A percentile compares a stretch with the other conserved stretches of the same genome.
Evolutionary conservation across 805 yeast genomes (phyloP).

Genomic region (baker's yeast (Saccharomyces cerevisiae)): DNA sequence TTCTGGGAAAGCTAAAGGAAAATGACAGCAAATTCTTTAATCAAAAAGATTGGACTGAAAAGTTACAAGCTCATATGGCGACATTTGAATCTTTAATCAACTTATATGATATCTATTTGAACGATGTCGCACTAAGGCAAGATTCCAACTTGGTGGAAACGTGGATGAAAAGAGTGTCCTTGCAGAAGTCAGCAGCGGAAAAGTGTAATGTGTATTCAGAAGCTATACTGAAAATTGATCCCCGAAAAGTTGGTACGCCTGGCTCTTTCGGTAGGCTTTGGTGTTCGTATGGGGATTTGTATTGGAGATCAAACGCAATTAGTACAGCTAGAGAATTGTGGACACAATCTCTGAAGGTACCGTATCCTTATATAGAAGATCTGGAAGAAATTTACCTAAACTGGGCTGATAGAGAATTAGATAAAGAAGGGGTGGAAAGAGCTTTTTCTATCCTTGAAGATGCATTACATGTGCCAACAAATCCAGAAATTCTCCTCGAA

Average conservation of each 20-base stretch:
- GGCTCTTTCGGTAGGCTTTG: slow-evolving; percentile 53
- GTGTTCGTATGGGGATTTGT: slow-evolving; percentile 60
- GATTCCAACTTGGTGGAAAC: slow-evolving; percentile 51
- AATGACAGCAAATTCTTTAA: slow-evolving; percentile 13
- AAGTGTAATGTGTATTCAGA: slow-evolving; percentile 44
- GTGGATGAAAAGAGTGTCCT: slow-evolving; percentile 59
- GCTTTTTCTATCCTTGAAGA: slow-evolving; percentile 36
- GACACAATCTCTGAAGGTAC: slow-evolving; percentile 61
- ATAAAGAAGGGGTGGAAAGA: slow-evolving; percentile 38
- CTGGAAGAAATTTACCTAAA: slow-evolving; percentile 59
- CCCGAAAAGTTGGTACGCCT: slow-evolving; percentile 37
- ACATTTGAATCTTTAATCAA: slow-evolving; percentile 48
- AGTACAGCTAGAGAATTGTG: slow-evolving; percentile 54
- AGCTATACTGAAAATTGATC: slow-evolving; percentile 62
- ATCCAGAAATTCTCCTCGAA: slow-evolving; percentile 20
- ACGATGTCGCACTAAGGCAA: slow-evolving; percentile 58
- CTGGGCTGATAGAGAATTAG: slow-evolving; percentile 65
- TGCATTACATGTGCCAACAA: slow-evolving; percentile 36
- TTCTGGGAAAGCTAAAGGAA: neutral
- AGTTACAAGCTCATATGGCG: slow-evolving; percentile 34
- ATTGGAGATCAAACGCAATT: slow-evolving; percentile 47
- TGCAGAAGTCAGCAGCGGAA: slow-evolving; percentile 35
- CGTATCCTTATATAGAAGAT: slow-evolving; percentile 54
- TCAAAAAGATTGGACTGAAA: slow-evolving; percentile 30
- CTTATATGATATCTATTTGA: slow-evolving; percentile 49